Conservation (phyloP, 164 flowering plant genomes). For the Litsea cubeba region DNA sequence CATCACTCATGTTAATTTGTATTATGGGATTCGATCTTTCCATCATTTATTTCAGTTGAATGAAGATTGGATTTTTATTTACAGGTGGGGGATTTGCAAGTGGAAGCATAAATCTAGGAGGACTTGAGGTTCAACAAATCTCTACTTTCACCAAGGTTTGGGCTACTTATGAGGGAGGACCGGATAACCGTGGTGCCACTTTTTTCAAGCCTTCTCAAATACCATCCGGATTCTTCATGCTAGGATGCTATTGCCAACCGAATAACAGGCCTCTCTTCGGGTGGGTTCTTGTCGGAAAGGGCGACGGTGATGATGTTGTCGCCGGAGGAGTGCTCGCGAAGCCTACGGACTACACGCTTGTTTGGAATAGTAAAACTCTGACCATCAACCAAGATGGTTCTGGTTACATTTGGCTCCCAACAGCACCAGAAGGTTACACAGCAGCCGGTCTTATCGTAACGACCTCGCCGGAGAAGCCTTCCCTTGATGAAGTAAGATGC, state of each 20-base stretch:
- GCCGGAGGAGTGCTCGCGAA: slow-evolving; percentile 18
- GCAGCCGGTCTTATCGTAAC: slow-evolving; percentile 63
- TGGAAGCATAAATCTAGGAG: slow-evolving; percentile 74
- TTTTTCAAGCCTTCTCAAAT: slow-evolving; percentile 60
- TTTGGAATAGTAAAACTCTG: slow-evolving; percentile 54
- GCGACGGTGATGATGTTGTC: not conserved
- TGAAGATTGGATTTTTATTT: slow-evolving; percentile 1
- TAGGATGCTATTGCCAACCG: slow-evolving; percentile 72
- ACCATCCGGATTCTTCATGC: slow-evolving; percentile 61
- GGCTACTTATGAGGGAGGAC: slow-evolving; percentile 66
- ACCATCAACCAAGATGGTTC: slow-evolving; percentile 47
- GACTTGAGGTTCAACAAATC: slow-evolving; percentile 49
- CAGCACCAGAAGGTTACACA: slow-evolving; percentile 56
- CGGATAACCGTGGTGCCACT: slow-evolving; percentile 55
- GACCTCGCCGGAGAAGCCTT: slow-evolving; percentile 52
- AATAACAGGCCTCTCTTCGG: slow-evolving; percentile 62
- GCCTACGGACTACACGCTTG: slow-evolving; percentile 66
- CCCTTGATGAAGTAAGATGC: slow-evolving; percentile 54
- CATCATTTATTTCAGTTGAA: not conserved
- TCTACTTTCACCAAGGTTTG: slow-evolving; percentile 61
- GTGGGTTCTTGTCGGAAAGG: slow-evolving; percentile 56
- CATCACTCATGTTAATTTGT: not conserved
- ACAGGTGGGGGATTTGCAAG: slow-evolving; percentile 65
- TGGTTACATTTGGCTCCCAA: slow-evolving; percentile 72
- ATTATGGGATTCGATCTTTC: not conserved